Percentiles rank a stretch among this genome's conserved stretches.
phyloP scores from a whole-genome alignment of 352 stramenopile species.

The Phytophthora meadii region DNA sequence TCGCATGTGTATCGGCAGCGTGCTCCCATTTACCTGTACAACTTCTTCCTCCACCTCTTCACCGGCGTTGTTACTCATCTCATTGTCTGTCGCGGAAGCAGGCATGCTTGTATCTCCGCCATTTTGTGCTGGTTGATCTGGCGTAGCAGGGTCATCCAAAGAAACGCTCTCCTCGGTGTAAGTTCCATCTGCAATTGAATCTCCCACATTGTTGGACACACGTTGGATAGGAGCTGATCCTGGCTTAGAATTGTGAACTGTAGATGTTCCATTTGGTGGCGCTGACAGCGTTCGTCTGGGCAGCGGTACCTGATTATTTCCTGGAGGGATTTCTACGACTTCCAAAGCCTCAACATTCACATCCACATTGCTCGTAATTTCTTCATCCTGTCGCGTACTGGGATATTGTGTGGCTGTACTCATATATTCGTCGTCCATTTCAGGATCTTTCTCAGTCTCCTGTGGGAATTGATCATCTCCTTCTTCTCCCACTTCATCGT shows the following conservation, averaged over 20 bases:
- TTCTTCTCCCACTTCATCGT: constrained; percentile 42
- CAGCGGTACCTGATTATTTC: not conserved
- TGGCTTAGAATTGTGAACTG: constrained; percentile 20
- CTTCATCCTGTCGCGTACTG: not conserved
- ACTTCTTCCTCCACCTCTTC: constrained; percentile 16
- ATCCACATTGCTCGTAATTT: not conserved
- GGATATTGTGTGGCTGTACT: not conserved
- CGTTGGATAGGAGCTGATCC: constrained; percentile 31
- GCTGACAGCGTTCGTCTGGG: constrained; percentile 20
- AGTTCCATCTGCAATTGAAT: not conserved
- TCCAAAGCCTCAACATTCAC: not conserved
- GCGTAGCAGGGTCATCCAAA: not conserved
- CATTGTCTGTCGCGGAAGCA: not conserved
- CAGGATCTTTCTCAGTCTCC: constrained; percentile 1
- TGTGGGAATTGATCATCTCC: constrained; percentile 7
- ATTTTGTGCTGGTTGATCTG: constrained; percentile 1
- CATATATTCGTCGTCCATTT: constrained; percentile 8
- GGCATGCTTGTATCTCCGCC: not conserved
- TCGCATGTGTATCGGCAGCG: constrained; percentile 33
- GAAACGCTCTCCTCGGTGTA: not conserved
- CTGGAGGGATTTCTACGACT: constrained; percentile 3
- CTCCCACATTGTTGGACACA: not conserved
- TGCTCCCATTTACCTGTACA: constrained; percentile 7
- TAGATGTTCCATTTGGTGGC: constrained; percentile 10
- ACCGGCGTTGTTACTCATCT: constrained; percentile 1